These are phyloP conservation scores for Paecilomyces fulvus DNA, from an alignment of 2,329 filamentous ascomycete species.

Conservation along the genomic window DNA sequence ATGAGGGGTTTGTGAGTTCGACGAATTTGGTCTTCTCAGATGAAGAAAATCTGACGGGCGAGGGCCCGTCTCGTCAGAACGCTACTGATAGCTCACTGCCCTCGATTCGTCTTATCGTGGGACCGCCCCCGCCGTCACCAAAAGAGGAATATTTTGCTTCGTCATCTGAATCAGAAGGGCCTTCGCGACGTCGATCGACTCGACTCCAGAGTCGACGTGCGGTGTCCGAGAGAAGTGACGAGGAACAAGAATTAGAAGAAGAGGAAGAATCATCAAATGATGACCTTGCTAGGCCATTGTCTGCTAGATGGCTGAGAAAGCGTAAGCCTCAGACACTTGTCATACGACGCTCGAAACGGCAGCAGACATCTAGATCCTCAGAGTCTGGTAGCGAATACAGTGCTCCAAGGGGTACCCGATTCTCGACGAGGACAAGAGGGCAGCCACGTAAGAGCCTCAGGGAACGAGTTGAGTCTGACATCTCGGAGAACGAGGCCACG, in stretches of 20 bases:
- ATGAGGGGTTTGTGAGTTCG: constrained; percentile 8
- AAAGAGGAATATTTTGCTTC: constrained; percentile 8
- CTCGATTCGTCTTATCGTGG: not conserved
- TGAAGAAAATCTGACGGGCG: constrained; percentile 4
- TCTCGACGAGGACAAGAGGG: constrained; percentile 23
- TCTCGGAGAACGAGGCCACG: constrained; percentile 35
- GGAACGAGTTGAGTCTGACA: constrained; percentile 32
- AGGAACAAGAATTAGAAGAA: constrained; percentile 3
- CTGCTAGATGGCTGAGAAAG: constrained; percentile 4
- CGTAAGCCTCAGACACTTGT: constrained; percentile 8
- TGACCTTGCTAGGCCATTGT: constrained; percentile 12
- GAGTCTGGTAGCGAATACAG: constrained; percentile 8
- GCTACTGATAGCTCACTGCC: not conserved
- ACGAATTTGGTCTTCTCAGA: constrained; percentile 8
- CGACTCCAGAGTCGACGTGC: not conserved
- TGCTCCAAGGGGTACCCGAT: constrained; percentile 13
- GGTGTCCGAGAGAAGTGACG: constrained; percentile 11
- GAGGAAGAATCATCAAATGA: constrained; percentile 13
- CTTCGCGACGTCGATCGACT: constrained; percentile 3
- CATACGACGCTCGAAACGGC: constrained; percentile 4
- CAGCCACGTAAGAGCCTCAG: constrained; percentile 32
- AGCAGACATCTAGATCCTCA: constrained; percentile 2
- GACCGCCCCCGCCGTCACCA: constrained; percentile 1
- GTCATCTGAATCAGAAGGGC: not conserved
- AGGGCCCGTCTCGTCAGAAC: not conserved